Percentiles rank a stretch among this genome's conserved stretches.
These are phyloP conservation scores for Pelagophyceae sp. DNA, from an alignment of 352 stramenopile species.

Conservation along the genomic window DNA sequence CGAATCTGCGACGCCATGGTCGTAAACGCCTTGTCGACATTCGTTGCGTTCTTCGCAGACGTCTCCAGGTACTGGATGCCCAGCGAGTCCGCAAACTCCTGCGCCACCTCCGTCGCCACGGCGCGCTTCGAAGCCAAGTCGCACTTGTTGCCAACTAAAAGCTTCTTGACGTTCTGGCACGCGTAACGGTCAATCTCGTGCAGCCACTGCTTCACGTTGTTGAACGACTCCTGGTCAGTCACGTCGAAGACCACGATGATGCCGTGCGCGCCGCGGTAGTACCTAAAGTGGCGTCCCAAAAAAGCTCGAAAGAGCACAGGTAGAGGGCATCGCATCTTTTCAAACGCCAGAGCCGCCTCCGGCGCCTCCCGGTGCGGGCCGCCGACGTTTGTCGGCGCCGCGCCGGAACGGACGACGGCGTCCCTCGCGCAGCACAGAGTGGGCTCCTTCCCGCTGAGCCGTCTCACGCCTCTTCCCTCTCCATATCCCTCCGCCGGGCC, in stretches of 20 bases:
- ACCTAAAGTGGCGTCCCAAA: too few species aligned
- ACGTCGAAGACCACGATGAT: slow-evolving; percentile 99
- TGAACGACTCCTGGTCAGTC: slow-evolving; percentile 96
- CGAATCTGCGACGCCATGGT: slow-evolving; percentile 98
- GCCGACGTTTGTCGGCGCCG: too few species aligned
- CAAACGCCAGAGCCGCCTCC: too few species aligned
- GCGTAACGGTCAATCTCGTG: slow-evolving; percentile 97
- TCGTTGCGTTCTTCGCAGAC: slow-evolving; percentile 93
- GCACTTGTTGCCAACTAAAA: slow-evolving; percentile 99
- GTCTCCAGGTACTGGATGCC: slow-evolving; percentile 98
- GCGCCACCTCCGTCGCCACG: slow-evolving; percentile 89
- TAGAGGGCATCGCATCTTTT: too few species aligned
- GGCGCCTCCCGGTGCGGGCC: too few species aligned
- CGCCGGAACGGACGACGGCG: too few species aligned
- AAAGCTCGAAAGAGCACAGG: too few species aligned
- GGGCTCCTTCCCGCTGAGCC: too few species aligned
- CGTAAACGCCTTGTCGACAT: slow-evolving; percentile 98
- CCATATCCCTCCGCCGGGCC: too few species aligned
- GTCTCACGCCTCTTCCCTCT: too few species aligned
- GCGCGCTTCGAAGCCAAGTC: slow-evolving; percentile 91
- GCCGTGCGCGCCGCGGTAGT: slow-evolving; percentile 96
- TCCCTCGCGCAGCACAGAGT: too few species aligned
- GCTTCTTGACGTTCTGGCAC: slow-evolving; percentile 95
- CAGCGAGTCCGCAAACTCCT: slow-evolving; percentile 85
- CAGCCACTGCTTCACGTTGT: slow-evolving; percentile 98